A percentile compares a stretch with the other conserved stretches of the same genome.
Evolutionary conservation across 169 alveolate species (phyloP).

Genomic region (Hepatocystis sp.): DNA sequence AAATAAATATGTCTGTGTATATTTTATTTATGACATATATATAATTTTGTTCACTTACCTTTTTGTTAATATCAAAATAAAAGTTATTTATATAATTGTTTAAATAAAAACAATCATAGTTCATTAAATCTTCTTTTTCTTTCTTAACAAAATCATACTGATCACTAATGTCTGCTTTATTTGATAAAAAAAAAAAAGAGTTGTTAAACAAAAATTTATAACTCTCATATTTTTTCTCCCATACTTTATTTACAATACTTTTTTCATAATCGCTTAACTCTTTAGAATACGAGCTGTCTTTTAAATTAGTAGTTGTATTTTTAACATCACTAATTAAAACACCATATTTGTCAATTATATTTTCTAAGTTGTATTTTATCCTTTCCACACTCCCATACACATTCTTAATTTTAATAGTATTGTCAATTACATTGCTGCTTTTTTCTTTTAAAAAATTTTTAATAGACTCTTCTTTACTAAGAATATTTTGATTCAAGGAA

Average conservation of each 20-base stretch:
- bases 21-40: slow-evolving; percentile 43
- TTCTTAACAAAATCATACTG: slow-evolving; percentile 24
- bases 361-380: slow-evolving; percentile 34
- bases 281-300: slow-evolving; percentile 21
- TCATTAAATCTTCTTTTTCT: slow-evolving; percentile 45
- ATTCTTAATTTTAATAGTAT: slow-evolving; percentile 65
- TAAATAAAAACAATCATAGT: slow-evolving; percentile 63
- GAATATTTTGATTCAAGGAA: slow-evolving; percentile 10
- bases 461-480: slow-evolving; percentile 33
- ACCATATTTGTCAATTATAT: slow-evolving; percentile 22
- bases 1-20: slow-evolving; percentile 70
- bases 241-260: slow-evolving; percentile 37
- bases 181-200: slow-evolving; percentile 3
- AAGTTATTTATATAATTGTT: slow-evolving; percentile 64
- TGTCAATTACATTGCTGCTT: slow-evolving; percentile 49
- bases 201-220: slow-evolving; percentile 52
- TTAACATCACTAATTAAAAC: slow-evolving; percentile 28
- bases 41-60: slow-evolving; percentile 48
- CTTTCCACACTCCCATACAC: slow-evolving; percentile 71
- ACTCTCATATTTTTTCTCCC: slow-evolving; percentile 49
- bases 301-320: slow-evolving; percentile 9
- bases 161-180: not conserved
- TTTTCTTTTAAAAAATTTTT: slow-evolving; percentile 60
- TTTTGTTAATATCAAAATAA: slow-evolving; percentile 63
- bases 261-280: slow-evolving; percentile 31